Base-by-base conservation (phyloP, 2,329 filamentous ascomycete genomes). In the Plenodomus tracheiphilus region DNA sequence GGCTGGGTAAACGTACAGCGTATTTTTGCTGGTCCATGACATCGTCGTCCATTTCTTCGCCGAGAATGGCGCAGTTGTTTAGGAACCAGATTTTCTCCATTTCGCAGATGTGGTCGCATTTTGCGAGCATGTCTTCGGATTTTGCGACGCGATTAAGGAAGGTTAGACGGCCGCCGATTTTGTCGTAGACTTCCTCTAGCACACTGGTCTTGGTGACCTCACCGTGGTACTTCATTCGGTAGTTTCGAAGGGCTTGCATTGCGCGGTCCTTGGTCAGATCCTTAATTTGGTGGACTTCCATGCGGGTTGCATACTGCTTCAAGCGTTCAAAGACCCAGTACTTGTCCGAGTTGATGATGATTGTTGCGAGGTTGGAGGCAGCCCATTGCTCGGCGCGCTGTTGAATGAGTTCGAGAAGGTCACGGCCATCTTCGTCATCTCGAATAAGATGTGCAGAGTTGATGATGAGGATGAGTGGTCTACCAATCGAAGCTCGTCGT, bases 1-100 rank as follows among this genome's bases (percentile, higher is more conserved):
- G 4, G n/a, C n/a, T n/a, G n/a, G n/a, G n/a, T n/a, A n/a, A 17
- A 82, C 86, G 75, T 78, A 91, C 88, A 39, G 92, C 90, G 79
- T 91, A 97, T 72, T 97, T 97, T 69, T 97, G 91, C 72, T 97
- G 89, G 66, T 97, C 91, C 87, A 97, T 97, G 60, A 97, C 94
- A 68, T 99, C 94, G 73, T 97, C 94, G 61, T 97, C 94, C 87
- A 88, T 91, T 55, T 86, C 85, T 52, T 75, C 78, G 16, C 88
- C 88, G 1, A 92, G 78, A 45, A 91, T 88, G 77, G 87, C 88
- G 68, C 87, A 91, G 66, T 75, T 85, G 72, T 90, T 91, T 17
- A 91, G 73, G 60, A 91, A 86, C 88, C 88, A 92, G 0, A 84
- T 86, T 68, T 88, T 89, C 66, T 92, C 88, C 34, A 80, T 81